Base-by-base conservation (phyloP, 495 filamentous ascomycete genomes). In the Chaetomium fimeti region DNA sequence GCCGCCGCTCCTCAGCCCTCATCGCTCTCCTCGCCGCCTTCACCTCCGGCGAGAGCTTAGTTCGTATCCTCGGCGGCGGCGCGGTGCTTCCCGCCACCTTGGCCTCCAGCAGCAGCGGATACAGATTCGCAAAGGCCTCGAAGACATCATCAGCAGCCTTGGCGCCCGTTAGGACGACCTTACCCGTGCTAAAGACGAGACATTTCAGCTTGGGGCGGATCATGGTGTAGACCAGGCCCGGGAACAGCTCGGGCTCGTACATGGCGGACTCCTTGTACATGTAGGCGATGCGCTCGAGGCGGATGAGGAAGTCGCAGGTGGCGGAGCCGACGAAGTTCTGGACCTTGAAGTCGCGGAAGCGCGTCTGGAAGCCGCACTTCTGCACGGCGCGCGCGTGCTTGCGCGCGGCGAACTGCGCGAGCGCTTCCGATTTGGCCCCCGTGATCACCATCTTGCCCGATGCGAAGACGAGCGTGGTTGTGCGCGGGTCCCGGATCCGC, bases 361-460 rank as follows among this genome's bases (percentile, higher is more conserved):
- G 93, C 49, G 91, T 90, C 64, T 91, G 91, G 85, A 96, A 97
- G 55, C 93, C 93, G 63, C 96, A 89, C 80, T 98, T 98, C 80
- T 96, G 93, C 69, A 97, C 95, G 74, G 95, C 93, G 68, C 93
- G 89, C 27, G 93, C 92, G 78, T 97, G 96, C 78, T 96, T 96
- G 72, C 92, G 86, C n/a, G 88, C 93, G 0, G 93, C 93, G 66
- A 97, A 84, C 74, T 91, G 92, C 43, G 91, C 93, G 69, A 94
- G 90, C 70, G 93, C 91, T 72, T 93, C 91, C 2, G 91, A 95
- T 80, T 96, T 97, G 61, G 93, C 93, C 78, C 93, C 93, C 36
- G 93, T 97, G 45, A 98, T 90, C 56, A 97, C 93, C 91, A 98
- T 96, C 84, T 95, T 96, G 80, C 93, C 93, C 0, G 90, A 93